Base-by-base conservation (phyloP, 371 early-diverging fungal genomes). In the Apophysomyces elegans region DNA sequence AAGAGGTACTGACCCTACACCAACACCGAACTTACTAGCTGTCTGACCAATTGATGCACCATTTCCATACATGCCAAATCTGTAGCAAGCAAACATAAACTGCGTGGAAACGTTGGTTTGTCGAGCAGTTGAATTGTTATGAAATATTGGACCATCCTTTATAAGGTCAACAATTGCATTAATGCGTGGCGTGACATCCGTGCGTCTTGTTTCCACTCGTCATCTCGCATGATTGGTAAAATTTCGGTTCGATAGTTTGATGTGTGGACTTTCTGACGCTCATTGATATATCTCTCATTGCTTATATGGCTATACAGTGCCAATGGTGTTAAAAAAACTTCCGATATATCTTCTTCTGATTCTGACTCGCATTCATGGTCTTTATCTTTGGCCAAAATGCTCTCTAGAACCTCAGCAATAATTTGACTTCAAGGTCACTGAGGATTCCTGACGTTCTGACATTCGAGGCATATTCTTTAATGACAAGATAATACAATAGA, bases 161-260 rank as follows among this genome's bases (percentile, higher is more conserved):
- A 46, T 7, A 12, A 12, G 6, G 47, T 46, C n/a, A 12, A 46
- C 14, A n/a, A 46, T 46, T 7, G 6, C 3, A n/a, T 6, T 0
- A 46, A 46, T 8, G 47, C 5, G 18, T n/a, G 12, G 6, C 47
- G 47, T 6, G 47, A 46, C 47, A 46, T 46, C 3, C 47, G 1
- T 46, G 6, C n/a, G n/a, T 46, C 47, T 46, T 46, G 47, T 46
- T 58, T 58, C 21, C 59, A 58, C 14, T 58, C 41, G 14, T 37
- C 16, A 14, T 16, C 50, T 12, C 37, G 54, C 35, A 62, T 36
- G 54, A 47, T 46, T 36, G 8, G 41, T 39, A 54, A 50, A 8
- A 41, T 47, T 37, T 39, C 18, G 41, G 7, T 61, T 45, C 61
- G 35, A 12, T 43, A 43, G 14, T 43, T 43, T 14, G 14, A 43